Conservation (phyloP, 805 yeast genomes). For the Ogataea trehaloabstinens region DNA sequence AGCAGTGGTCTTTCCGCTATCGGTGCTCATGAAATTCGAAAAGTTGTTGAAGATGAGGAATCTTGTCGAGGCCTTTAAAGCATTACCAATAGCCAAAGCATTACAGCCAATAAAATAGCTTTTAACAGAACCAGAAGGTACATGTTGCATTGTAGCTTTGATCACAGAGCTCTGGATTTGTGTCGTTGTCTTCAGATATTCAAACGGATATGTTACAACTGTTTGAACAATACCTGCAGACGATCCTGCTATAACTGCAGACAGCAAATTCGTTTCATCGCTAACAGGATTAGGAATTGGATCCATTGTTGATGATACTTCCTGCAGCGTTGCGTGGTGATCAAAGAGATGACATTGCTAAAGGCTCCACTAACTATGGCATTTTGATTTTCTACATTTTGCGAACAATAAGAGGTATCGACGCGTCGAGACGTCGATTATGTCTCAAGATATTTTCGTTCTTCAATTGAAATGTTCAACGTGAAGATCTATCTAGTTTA, state of each 20-base stretch:
- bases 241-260: slow-evolving; percentile 59
- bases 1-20: slow-evolving; percentile 62
- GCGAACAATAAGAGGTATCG: background rate
- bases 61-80: slow-evolving; percentile 70
- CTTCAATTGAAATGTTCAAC: background rate
- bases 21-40: slow-evolving; percentile 63
- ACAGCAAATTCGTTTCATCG: slow-evolving; percentile 43
- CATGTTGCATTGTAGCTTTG: slow-evolving; percentile 31
- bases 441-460: background rate
- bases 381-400: too few relatives aligned
- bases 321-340: too few relatives aligned
- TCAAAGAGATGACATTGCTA: too few relatives aligned
- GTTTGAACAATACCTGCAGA: slow-evolving; percentile 65
- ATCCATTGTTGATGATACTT: slow-evolving; percentile 15
- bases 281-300: slow-evolving; percentile 15
- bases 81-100: slow-evolving; percentile 72
- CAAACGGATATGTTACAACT: slow-evolving; percentile 68
- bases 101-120: slow-evolving; percentile 60
- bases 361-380: too few relatives aligned
- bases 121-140: slow-evolving; percentile 31
- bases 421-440: background rate
- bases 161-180: slow-evolving; percentile 51
- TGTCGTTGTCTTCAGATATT: slow-evolving; percentile 61
- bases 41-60: slow-evolving; percentile 74
- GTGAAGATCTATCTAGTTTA: background rate